Evolutionary conservation across 345 rosid genomes (phyloP), one percentile per base, ranked within the genome.

Genomic region (Tarenaya hassleriana): DNA sequence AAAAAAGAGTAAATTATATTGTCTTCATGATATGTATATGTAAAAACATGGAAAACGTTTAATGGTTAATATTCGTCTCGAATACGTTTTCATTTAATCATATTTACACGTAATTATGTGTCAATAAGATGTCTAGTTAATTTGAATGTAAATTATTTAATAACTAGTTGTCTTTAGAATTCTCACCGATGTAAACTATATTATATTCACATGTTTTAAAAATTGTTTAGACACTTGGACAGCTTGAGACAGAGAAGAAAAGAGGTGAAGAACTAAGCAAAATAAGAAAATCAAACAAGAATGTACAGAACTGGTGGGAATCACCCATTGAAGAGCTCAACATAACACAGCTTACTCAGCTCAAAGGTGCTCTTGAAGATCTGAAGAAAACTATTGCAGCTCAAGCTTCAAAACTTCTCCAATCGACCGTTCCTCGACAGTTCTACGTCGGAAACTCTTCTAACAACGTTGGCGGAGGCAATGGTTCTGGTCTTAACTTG

Each of bases 211-310:
- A 7, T 47, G 40, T 7, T 29, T 24, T 7, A 44, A 32, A 43
- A 44, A 17, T 16, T 31, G 2, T 55, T 12, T 32, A 62, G 67
- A 35, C 19, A 32, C 7, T 40, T 5, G 2, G 1, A n/a, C 58
- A 71, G 47, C 29, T 86, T 41, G 90, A 80, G 52, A 46, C 1
- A 7, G 85, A 86, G 50, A 78, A 56, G 52, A 75, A 54, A 62
- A 61, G 50, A 3, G 73, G 67, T 0, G 64, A 73, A 44, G 80
- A 66, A 38, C 50, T 86, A 0, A 73, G 67, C 11, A 18, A 41
- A 37, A 54, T 63, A 24, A 64, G 48, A 38, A 70, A 60, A 40
- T 67, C 46, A 1, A 53, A 41, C 16, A 39, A 55, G 41, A 44
- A 11, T 7, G 2, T 8, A 13, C 67, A 47, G 43, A 54, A 59